Base-by-base conservation (phyloP, 371 early-diverging fungal species). In the Syncephalastrum contaminatum region DNA sequence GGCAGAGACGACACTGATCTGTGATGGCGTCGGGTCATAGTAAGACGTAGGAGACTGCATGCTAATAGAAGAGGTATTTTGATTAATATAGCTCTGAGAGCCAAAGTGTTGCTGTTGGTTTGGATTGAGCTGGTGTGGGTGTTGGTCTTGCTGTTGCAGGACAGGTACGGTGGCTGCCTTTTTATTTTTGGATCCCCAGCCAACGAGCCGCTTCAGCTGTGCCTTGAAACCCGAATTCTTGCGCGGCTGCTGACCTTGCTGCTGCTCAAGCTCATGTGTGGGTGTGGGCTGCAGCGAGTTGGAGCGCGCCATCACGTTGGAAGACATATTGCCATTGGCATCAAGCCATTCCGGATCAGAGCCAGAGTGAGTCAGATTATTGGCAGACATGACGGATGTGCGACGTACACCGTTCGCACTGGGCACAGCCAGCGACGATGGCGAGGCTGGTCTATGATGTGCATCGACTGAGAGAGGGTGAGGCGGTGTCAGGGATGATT, bases 181-280 rank as follows among this genome's bases (percentile, higher is more conserved):
- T 27, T 53, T 64, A 16, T 27, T 42, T 39, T 63, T 68, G 22
- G 58, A 60, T 3, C 75, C 75, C 75, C 75, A 74, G 13, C 75
- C 75, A 16, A 74, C 75, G 42, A 74, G 62, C n/a, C 75, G 51
- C 48, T 74, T 74, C 14, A 74, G 63, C 16, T 71, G 72, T 19
- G 70, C 67, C 41, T 61, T 72, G 19, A 76, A 67, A 8, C 60
- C 56, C 4, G 65, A 65, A 15, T 42, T 63, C 48, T 69, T 30
- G 5, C 36, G 36, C 12, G 12, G 36, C 15, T 43, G 18, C 43
- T 20, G 58, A 13, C 4, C 3, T 30, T 30, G 30, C 36, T 30
- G 36, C 36, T 30, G 36, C 36, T 30, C 36, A 10, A 30, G 36
- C 12, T 30, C 36, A 30, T 30, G 36, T 2, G 36, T 30, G 12